Evolutionary conservation across 805 yeast species (phyloP).

Genomic region (Pichia thaimueangensis): DNA sequence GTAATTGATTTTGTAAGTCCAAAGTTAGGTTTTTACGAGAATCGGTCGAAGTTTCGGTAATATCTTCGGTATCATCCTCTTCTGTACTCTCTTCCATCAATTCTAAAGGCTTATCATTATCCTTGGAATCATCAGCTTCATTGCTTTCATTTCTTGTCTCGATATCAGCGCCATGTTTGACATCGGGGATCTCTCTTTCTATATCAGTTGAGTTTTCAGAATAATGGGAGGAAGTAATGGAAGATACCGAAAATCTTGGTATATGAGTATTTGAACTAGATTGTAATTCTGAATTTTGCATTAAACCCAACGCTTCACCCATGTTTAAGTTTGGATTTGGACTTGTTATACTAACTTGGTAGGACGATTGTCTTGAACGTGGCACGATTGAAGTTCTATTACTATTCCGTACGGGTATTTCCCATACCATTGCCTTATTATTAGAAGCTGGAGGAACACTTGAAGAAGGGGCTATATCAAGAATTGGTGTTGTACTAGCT

Average conservation of each 20-base stretch:
- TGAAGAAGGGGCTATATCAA: neutral
- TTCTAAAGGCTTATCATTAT: neutral
- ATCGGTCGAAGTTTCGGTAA: neutral
- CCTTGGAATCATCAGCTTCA: neutral
- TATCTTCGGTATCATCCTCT: neutral
- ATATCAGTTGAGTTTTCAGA: too few relatives aligned
- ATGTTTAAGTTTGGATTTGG: neutral
- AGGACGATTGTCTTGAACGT: neutral
- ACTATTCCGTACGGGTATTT: slow-evolving; percentile 26
- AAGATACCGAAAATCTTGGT: slow-evolving; percentile 3
- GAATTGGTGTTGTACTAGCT: slow-evolving; percentile 17
- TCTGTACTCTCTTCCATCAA: neutral
- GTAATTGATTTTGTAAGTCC: slow-evolving; percentile 1
- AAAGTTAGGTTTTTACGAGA: neutral
- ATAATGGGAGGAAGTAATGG: slow-evolving; percentile 13
- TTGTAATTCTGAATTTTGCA: neutral
- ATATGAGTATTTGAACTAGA: neutral
- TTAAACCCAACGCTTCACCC: too few relatives aligned
- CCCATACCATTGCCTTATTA: too few relatives aligned
- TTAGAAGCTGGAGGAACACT: too few relatives aligned
- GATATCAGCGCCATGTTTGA: too few relatives aligned
- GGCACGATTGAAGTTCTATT: slow-evolving; percentile 13
- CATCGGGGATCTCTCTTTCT: too few relatives aligned
- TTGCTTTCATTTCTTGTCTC: neutral
- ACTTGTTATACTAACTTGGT: neutral